phyloP scores from a whole-genome alignment of 768 basidiomycete species.

The Astraeus odoratus region DNA sequence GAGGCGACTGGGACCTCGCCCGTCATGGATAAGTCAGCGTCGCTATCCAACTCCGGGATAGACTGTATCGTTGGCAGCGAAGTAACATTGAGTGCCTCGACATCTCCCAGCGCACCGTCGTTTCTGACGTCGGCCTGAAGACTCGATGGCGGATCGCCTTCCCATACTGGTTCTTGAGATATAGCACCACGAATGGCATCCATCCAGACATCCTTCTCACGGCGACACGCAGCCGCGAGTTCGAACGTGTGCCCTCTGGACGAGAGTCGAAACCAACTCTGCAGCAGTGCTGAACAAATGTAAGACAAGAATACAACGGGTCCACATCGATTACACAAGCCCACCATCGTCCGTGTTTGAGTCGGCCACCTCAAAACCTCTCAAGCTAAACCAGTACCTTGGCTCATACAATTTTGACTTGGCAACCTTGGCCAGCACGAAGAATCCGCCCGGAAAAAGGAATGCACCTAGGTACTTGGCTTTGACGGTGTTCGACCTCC shows the following conservation, averaged over 20 bases:
- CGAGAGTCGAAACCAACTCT: slow-evolving; percentile 73
- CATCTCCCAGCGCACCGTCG: slow-evolving; percentile 32
- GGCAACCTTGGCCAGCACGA: slow-evolving; percentile 80
- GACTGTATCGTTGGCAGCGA: slow-evolving; percentile 51
- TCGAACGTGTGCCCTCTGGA: slow-evolving; percentile 73
- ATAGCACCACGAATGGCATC: slow-evolving; percentile 52
- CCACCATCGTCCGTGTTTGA: slow-evolving; percentile 68
- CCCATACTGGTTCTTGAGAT: slow-evolving; percentile 39
- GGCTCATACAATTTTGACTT: slow-evolving; percentile 81
- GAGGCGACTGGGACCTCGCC: slow-evolving; percentile 2
- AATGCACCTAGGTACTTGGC: slow-evolving; percentile 90
- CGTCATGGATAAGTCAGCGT: slow-evolving; percentile 7
- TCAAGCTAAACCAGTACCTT: slow-evolving; percentile 80
- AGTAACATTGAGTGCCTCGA: slow-evolving; percentile 33
- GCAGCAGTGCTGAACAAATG: slow-evolving; percentile 54
- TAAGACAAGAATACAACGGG: slow-evolving; percentile 1
- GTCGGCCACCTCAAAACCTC: slow-evolving; percentile 64
- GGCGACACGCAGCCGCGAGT: slow-evolving; percentile 74
- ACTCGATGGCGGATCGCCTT: slow-evolving; percentile 58
- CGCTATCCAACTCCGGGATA: slow-evolving; percentile 41
- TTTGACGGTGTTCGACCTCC: slow-evolving; percentile 45
- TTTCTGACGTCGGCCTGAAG: slow-evolving; percentile 42
- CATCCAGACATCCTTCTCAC: slow-evolving; percentile 88
- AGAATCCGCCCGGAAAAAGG: slow-evolving; percentile 78
- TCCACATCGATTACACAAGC: slow-evolving; percentile 25